These are phyloP conservation scores for Boletus barrowsii DNA, from an alignment of 768 basidiomycete genomes.

Conservation along the genomic window DNA sequence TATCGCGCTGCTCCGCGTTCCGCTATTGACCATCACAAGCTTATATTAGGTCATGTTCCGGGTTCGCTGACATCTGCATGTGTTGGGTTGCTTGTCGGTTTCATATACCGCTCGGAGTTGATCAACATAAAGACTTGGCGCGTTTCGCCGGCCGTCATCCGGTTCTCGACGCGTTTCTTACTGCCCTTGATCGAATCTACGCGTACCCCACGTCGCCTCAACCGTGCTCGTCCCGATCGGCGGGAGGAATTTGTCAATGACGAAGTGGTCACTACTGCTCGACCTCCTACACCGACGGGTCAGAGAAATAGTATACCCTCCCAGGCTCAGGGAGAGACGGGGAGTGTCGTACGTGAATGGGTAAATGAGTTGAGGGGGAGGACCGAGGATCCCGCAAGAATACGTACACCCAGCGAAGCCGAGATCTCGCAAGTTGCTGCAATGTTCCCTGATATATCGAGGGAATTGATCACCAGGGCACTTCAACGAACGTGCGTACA, in stretches of 20 bases:
- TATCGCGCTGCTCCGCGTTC: neutral
- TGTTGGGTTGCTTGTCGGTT: slow-evolving; percentile 67
- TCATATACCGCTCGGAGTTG: slow-evolving; percentile 81
- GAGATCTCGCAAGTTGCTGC: slow-evolving; percentile 71
- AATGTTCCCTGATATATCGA: slow-evolving; percentile 82
- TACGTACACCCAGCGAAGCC: slow-evolving; percentile 68
- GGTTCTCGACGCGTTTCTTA: slow-evolving; percentile 55
- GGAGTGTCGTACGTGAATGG: slow-evolving; percentile 69
- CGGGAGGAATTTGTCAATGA: slow-evolving; percentile 40
- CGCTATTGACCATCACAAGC: slow-evolving; percentile 39
- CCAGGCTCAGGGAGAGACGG: slow-evolving; percentile 26
- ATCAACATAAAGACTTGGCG: slow-evolving; percentile 79
- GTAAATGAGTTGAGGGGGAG: slow-evolving; percentile 75
- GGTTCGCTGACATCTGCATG: slow-evolving; percentile 59
- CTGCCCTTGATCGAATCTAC: slow-evolving; percentile 66
- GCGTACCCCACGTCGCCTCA: slow-evolving; percentile 60
- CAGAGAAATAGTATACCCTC: slow-evolving; percentile 19
- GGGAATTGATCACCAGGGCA: slow-evolving; percentile 71
- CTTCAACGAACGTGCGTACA: slow-evolving; percentile 71
- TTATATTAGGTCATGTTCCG: slow-evolving; percentile 65
- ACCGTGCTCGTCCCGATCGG: slow-evolving; percentile 70
- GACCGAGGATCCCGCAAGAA: slow-evolving; percentile 50
- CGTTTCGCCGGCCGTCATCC: slow-evolving; percentile 56
- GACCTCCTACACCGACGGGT: slow-evolving; percentile 30
- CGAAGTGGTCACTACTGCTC: slow-evolving; percentile 64